phyloP scores from a whole-genome alignment of 208 protist species.

The Wallacemonas sp. region DNA sequence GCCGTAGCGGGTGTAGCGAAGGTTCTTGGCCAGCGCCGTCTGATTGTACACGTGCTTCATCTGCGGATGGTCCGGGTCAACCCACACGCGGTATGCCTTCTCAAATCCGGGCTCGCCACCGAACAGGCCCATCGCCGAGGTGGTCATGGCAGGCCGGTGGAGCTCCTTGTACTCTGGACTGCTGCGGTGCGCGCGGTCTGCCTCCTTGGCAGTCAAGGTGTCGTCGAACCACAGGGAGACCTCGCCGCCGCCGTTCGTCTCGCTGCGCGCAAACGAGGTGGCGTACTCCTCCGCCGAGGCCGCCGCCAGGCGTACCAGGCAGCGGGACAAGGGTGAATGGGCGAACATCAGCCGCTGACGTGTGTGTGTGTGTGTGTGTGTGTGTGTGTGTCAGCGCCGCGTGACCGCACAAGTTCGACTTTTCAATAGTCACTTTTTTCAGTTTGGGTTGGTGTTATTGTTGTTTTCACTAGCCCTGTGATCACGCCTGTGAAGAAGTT shows the following conservation, averaged over 20 bases:
- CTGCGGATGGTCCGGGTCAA: conserved; percentile 90
- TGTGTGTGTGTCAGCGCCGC: conserved; percentile 5
- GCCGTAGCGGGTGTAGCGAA: conserved; percentile 90
- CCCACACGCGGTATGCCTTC: conserved; percentile 89
- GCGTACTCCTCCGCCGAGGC: conserved; percentile 34
- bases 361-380: conserved; percentile 5
- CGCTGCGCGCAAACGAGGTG: conserved; percentile 8
- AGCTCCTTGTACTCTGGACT: conserved; percentile 85
- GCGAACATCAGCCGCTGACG: conserved; percentile 17
- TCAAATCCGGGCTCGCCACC: conserved; percentile 92
- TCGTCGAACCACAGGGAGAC: conserved; percentile 81
- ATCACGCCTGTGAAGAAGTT: too few relatives aligned
- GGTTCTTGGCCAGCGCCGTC: conserved; percentile 80
- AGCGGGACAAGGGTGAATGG: conserved; percentile 10
- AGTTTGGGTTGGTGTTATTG: too few relatives aligned
- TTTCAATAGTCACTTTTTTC: too few relatives aligned
- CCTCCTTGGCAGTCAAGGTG: conserved; percentile 35
- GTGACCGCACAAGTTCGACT: too few relatives aligned
- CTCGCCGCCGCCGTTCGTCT: background rate
- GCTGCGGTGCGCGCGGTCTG: conserved; percentile 48
- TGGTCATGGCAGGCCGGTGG: conserved; percentile 81
- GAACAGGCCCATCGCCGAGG: conserved; percentile 84
- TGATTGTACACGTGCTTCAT: conserved; percentile 92
- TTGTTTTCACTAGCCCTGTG: too few relatives aligned
- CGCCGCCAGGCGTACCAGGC: conserved; percentile 38